Percentiles rank a stretch among this genome's conserved stretches.
Evolutionary conservation across 2,329 filamentous ascomycete genomes (phyloP).

Genomic region (Epichloe festucae): DNA sequence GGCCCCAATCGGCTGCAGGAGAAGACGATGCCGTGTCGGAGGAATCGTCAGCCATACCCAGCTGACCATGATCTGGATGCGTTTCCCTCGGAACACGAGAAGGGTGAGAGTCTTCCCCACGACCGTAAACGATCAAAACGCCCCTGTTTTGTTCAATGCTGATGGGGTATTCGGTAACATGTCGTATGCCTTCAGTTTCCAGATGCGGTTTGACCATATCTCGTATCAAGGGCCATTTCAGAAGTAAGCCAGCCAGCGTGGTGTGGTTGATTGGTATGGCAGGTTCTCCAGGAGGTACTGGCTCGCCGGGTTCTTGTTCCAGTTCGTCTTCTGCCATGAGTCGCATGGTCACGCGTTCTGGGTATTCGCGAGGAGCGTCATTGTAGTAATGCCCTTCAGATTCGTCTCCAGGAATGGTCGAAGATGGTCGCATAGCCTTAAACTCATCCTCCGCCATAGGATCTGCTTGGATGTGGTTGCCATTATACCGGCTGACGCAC

Average conservation of each 20-base stretch:
- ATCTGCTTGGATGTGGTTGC: slow-evolving; percentile 15
- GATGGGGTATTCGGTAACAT: slow-evolving; percentile 62
- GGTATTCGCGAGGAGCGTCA: slow-evolving; percentile 15
- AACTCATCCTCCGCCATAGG: slow-evolving; percentile 18
- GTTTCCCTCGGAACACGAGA: slow-evolving; percentile 34
- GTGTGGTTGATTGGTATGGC: slow-evolving; percentile 77
- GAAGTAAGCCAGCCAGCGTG: slow-evolving; percentile 72
- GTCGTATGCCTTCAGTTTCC: slow-evolving; percentile 35
- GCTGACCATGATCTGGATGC: slow-evolving; percentile 21
- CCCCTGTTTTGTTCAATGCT: slow-evolving; percentile 62
- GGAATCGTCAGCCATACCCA: slow-evolving; percentile 33
- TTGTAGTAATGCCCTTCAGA: slow-evolving; percentile 10
- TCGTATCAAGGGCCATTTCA: slow-evolving; percentile 59
- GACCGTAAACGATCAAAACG: slow-evolving; percentile 60
- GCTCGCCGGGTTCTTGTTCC: slow-evolving; percentile 37
- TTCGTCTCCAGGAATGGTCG: slow-evolving; percentile 8
- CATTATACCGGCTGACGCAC: slow-evolving; percentile 7
- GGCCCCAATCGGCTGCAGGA: slow-evolving; percentile 45
- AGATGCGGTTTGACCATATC: slow-evolving; percentile 44
- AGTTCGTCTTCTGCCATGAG: slow-evolving; percentile 32
- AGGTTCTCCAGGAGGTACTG: slow-evolving; percentile 45
- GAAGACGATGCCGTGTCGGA: slow-evolving; percentile 42
- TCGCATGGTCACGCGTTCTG: slow-evolving; percentile 15
- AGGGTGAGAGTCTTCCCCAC: slow-evolving; percentile 59
- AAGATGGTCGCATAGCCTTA: slow-evolving; percentile 12